Conservation (phyloP, 2,329 filamentous ascomycete species). For the Fusarium sarcochroum region DNA sequence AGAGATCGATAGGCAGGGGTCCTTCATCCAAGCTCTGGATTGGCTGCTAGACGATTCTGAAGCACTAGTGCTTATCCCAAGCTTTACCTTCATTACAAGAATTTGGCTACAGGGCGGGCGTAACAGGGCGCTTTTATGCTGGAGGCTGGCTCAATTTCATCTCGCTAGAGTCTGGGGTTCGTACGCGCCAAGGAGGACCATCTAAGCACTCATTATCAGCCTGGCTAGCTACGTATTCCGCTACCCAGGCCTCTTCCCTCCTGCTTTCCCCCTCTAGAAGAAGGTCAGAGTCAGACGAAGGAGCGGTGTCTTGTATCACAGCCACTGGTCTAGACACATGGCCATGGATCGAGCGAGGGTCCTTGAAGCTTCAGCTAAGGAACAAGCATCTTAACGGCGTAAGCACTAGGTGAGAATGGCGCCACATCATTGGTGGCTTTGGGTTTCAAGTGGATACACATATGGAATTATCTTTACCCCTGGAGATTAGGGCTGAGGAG, state of each 20-base stretch:
- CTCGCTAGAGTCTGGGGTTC: no score
- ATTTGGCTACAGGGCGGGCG: background rate
- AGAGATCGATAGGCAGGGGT: slow-evolving; percentile 16
- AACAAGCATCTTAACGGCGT: background rate
- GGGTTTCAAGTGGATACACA: background rate
- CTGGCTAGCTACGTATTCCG: no score
- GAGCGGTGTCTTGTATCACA: background rate
- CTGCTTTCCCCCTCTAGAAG: no score
- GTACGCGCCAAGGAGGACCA: no score
- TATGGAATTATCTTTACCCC: slow-evolving; percentile 3
- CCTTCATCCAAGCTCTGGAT: background rate
- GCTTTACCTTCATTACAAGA: no score
- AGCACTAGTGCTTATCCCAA: slow-evolving; percentile 19
- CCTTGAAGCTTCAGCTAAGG: background rate
- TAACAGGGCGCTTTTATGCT: background rate
- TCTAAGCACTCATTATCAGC: no score
- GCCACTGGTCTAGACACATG: background rate
- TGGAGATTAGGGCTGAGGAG: slow-evolving; percentile 15
- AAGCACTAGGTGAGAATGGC: slow-evolving; percentile 3
- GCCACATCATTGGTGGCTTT: slow-evolving; percentile 1
- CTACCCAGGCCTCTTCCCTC: background rate
- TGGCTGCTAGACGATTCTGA: slow-evolving; percentile 9
- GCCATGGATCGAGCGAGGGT: no score
- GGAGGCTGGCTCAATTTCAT: background rate
- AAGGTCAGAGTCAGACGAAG: no score